Conservation (phyloP, 768 basidiomycete species). For the Boletus bicolor region DNA sequence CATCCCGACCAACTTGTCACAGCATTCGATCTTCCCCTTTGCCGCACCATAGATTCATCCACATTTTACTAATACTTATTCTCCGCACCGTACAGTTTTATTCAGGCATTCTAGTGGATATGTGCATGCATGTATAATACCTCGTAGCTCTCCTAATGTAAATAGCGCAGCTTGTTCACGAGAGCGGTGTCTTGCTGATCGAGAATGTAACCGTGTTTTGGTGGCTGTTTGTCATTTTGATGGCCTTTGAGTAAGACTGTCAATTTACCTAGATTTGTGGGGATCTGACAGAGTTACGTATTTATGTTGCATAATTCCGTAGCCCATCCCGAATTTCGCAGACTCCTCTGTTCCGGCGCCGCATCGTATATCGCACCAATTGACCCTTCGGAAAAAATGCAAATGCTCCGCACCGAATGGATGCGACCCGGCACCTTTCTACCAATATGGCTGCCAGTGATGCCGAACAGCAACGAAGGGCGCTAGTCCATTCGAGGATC, state of each 20-base stretch:
- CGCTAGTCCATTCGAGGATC: constrained; percentile 19
- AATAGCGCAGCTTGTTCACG: constrained; percentile 21
- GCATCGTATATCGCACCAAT: neutral
- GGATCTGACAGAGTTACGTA: constrained; percentile 32
- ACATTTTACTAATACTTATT: constrained; percentile 35
- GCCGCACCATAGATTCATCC: constrained; percentile 27
- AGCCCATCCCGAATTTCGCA: constrained; percentile 10
- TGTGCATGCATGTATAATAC: constrained; percentile 40
- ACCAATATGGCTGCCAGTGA: neutral
- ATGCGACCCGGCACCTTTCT: neutral
- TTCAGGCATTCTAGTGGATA: constrained; percentile 36
- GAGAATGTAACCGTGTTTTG: constrained; percentile 12
- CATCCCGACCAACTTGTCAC: constrained; percentile 16
- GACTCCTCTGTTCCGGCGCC: constrained; percentile 12
- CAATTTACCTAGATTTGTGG: constrained; percentile 29
- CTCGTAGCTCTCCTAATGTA: constrained; percentile 30
- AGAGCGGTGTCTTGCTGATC: constrained; percentile 5
- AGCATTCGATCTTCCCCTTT: constrained; percentile 13
- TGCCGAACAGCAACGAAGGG: constrained; percentile 8
- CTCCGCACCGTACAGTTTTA: constrained; percentile 35
- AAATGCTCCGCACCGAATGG: constrained; percentile 2
- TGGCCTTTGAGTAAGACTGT: constrained; percentile 29
- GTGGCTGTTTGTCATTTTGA: constrained; percentile 29
- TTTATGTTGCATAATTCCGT: constrained; percentile 7
- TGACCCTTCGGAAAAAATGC: constrained; percentile 8